phyloP scores from a whole-genome alignment of 208 protist genomes.

The Phytomonas sp. region DNA sequence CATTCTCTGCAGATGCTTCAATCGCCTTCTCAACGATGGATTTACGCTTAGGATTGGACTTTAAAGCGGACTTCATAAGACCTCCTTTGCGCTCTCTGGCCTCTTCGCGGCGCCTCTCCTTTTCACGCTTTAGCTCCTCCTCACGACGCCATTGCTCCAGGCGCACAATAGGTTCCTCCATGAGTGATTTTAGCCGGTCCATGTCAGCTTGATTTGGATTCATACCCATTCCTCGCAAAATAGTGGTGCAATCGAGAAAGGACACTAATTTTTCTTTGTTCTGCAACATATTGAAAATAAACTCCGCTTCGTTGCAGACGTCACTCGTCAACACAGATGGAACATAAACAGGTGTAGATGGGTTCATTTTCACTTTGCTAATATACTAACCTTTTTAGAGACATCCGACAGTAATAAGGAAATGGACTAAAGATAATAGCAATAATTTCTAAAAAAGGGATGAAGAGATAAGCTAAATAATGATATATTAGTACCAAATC shows the following conservation, averaged over 20 bases:
- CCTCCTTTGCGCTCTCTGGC: conserved; percentile 39
- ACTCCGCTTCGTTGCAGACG: conserved; percentile 80
- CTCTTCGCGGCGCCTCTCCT: conserved; percentile 71
- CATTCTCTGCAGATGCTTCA: conserved; percentile 21
- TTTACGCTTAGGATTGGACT: conserved; percentile 19
- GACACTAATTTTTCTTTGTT: conserved; percentile 87
- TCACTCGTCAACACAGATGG: conserved; percentile 85
- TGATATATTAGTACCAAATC: conserved; percentile 1
- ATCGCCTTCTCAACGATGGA: conserved; percentile 25
- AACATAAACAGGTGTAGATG: conserved; percentile 1
- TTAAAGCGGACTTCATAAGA: conserved; percentile 13
- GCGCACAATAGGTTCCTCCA: conserved; percentile 63
- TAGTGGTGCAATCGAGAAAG: conserved; percentile 82
- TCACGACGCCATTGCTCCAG: conserved; percentile 82
- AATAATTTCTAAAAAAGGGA: conserved; percentile 7
- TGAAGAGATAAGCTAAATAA: conserved; percentile 8
- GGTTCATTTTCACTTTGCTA: conserved; percentile 3
- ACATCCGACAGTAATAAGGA: neutral
- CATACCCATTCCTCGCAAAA: conserved; percentile 88
- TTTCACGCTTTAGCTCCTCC: conserved; percentile 72
- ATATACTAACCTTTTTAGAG: neutral
- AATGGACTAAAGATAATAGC: conserved; percentile 6
- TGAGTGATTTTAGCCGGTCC: conserved; percentile 64
- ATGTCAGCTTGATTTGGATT: conserved; percentile 81
- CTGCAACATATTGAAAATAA: conserved; percentile 69